Evolutionary conservation across 257 asterid genomes (phyloP).

Genomic region (Penstemon newberryi): DNA sequence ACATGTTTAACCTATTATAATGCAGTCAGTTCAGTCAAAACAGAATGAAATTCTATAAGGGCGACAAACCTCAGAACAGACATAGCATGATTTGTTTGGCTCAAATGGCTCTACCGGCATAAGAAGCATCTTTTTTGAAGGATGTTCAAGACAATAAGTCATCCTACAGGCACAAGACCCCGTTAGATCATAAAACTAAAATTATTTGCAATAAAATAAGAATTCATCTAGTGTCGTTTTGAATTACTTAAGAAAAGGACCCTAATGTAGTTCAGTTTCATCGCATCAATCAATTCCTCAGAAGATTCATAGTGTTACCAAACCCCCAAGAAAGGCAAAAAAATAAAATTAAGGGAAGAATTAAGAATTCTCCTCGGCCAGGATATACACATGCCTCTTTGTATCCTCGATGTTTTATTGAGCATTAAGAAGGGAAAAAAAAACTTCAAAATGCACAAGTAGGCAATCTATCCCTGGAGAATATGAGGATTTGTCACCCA

Average conservation of each 20-base stretch:
- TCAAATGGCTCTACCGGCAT: slow-evolving; percentile 98
- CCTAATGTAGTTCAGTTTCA: slow-evolving; percentile 12
- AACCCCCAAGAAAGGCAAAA: no score
- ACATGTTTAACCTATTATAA: background rate
- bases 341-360: no score
- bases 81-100: slow-evolving; percentile 85
- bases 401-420: background rate
- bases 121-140: slow-evolving; percentile 86
- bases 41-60: slow-evolving; percentile 14
- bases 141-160: slow-evolving; percentile 97
- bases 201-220: background rate
- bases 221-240: background rate
- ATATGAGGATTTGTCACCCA: slow-evolving; percentile 32
- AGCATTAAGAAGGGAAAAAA: background rate
- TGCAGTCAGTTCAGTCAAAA: slow-evolving; percentile 6
- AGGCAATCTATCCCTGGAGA: background rate
- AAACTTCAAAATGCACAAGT: background rate
- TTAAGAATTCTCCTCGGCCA: background rate
- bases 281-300: slow-evolving; percentile 3
- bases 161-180: slow-evolving; percentile 54
- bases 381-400: no score
- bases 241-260: background rate
- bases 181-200: slow-evolving; percentile 11
- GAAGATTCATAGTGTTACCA: background rate
- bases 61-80: slow-evolving; percentile 84